Base-by-base conservation (phyloP, 306 rosid species). In the Quercus rubra region DNA sequence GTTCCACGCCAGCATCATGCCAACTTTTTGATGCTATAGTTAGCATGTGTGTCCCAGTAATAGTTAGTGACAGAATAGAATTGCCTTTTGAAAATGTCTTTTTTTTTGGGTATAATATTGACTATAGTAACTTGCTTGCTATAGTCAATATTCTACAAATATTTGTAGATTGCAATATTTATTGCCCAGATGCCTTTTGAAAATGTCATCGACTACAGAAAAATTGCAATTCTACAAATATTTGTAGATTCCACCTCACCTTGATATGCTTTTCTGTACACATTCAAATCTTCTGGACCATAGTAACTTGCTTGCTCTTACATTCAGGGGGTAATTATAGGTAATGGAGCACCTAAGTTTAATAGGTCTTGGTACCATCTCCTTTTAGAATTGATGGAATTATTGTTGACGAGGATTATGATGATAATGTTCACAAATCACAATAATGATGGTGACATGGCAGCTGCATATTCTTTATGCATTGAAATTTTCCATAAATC, bases 1-100 rank as follows among this genome's bases (percentile, higher is more conserved):
- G 99, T 57, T 97, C 91, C 83, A 93, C 93, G 66, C 98, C 99
- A 51, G 89, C 99, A 30, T 97, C 98, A 15, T 95, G 98, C 76
- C 85, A 97, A 33, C 88, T 95, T 67, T 95, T 95, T 77, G 99
- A 95, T 83, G 91, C 99, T 68, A 88, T 95, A 67, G 96, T 95
- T 67, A 93, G 99, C 86, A 80, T 93, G 89, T 95, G 99, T 49
- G 70, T 95, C 54, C 99, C 96, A 19, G 99, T 95, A 74, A 89
- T 95, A 71, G 74, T 89, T 56, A 95, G 99, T 20, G 92, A 91
- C 79, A 82, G 62, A 46, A 91, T 93, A 77, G 99, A 93, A 90
- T 82, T 95, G 78, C 98, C 99, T 35, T 95, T 95, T 69, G 99
- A 95, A 88, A 94, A 91, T 78, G 92, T 89, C 10, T 28, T 28